These are phyloP conservation scores for Corymbia maculata DNA, from an alignment of 345 rosid genomes.

Conservation along the genomic window DNA sequence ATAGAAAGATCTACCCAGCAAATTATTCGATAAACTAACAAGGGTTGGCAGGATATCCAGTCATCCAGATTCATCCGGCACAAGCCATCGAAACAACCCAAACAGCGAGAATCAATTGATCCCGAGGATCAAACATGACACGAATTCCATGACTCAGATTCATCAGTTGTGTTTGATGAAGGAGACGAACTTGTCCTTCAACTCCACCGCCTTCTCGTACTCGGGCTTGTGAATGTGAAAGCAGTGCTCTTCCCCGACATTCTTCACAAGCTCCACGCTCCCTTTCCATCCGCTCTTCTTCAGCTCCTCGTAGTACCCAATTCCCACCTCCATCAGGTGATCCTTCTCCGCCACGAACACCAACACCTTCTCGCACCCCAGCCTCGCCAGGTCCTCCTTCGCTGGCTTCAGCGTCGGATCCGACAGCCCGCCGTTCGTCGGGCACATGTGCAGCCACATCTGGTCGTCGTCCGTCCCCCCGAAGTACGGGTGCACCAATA, in stretches of 20 bases:
- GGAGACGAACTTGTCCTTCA: conserved; percentile 1
- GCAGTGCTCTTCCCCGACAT: not conserved
- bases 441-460: conserved; percentile 11
- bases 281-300: conserved; percentile 6
- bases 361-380: conserved; percentile 24
- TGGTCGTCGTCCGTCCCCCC: conserved; percentile 9
- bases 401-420: conserved; percentile 31
- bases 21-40: not conserved
- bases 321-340: conserved; percentile 2
- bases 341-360: conserved; percentile 32
- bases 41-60: not conserved
- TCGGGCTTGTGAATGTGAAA: not conserved
- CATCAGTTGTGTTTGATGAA: conserved; percentile 2
- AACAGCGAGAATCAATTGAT: not conserved
- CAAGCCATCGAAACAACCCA: not conserved
- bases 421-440: conserved; percentile 12
- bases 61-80: not conserved
- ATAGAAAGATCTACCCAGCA: not conserved
- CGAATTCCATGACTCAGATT: not conserved
- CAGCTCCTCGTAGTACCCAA: conserved; percentile 1
- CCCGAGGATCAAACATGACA: not conserved
- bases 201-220: not conserved
- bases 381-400: conserved; percentile 9
- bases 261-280: not conserved
- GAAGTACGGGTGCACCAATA: conserved; percentile 26